phyloP scores from a whole-genome alignment of 495 filamentous ascomycete genomes.

The Talaromyces wortmannii region DNA sequence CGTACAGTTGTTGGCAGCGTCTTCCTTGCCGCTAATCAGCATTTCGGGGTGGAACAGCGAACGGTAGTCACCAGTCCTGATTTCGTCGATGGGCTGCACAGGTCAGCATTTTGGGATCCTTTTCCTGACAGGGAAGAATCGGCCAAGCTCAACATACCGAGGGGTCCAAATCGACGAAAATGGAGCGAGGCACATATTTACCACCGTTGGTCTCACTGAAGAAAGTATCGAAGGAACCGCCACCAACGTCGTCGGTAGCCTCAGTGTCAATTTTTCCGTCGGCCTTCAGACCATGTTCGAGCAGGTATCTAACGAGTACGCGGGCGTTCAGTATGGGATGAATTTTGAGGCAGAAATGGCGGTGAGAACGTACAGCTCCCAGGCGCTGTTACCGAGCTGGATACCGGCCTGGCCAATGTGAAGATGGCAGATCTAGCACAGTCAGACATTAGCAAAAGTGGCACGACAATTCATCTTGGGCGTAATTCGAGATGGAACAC shows the following conservation, averaged over 20 bases:
- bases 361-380: conserved; percentile 80
- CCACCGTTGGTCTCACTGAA: conserved; percentile 81
- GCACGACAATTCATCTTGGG: too few species aligned
- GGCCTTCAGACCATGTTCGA: conserved; percentile 78
- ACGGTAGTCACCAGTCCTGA: conserved; percentile 75
- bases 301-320: conserved; percentile 58
- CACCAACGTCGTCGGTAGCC: conserved; percentile 46
- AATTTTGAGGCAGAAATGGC: conserved; percentile 13
- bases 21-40: conserved; percentile 86
- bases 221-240: conserved; percentile 82
- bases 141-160: conserved; percentile 42
- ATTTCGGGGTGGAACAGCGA: conserved; percentile 87
- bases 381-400: conserved; percentile 90
- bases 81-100: conserved; percentile 73
- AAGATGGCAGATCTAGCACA: conserved; percentile 69
- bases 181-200: conserved; percentile 86
- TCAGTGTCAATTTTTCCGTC: conserved; percentile 68
- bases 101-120: conserved; percentile 9
- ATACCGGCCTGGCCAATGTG: conserved; percentile 91
- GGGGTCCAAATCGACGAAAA: conserved; percentile 86
- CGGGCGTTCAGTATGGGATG: background rate
- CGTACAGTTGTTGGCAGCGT: conserved; percentile 85
- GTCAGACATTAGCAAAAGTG: background rate
- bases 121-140: too few species aligned
- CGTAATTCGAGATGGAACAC: too few species aligned